Conservation (phyloP, 306 rosid genomes). For the Betula pendula region DNA sequence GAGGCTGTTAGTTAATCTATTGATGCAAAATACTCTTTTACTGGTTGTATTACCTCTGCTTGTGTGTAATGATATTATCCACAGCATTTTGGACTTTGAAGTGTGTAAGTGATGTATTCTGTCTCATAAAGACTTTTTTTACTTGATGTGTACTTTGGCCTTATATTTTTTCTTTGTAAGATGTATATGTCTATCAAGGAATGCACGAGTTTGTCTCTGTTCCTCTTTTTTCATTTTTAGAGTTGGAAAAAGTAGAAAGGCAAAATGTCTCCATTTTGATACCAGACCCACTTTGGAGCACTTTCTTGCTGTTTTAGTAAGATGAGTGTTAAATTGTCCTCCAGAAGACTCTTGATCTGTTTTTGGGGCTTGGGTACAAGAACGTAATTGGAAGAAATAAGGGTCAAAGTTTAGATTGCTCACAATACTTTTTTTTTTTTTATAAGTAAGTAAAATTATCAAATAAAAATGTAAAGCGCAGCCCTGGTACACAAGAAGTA, state of each 20-base stretch:
- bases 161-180: slow-evolving; percentile 21
- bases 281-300: background rate
- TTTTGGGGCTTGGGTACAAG: no score
- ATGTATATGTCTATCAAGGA: slow-evolving; percentile 1
- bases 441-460: no score
- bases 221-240: background rate
- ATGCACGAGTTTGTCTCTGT: background rate
- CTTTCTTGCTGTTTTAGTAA: background rate
- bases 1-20: slow-evolving; percentile 14
- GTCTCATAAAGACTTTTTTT: background rate
- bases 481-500: no score
- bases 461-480: no score
- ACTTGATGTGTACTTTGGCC: slow-evolving; percentile 7
- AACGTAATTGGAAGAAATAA: background rate
- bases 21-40: slow-evolving; percentile 15
- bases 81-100: background rate
- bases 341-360: background rate
- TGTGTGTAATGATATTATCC: background rate
- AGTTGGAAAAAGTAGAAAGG: background rate
- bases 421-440: no score
- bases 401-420: background rate
- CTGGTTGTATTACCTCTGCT: slow-evolving; percentile 12
- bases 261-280: background rate
- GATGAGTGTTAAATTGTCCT: background rate
- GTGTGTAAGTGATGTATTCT: background rate